phyloP scores from a whole-genome alignment of 2,329 filamentous ascomycete genomes.

The Fusarium equiseti region DNA sequence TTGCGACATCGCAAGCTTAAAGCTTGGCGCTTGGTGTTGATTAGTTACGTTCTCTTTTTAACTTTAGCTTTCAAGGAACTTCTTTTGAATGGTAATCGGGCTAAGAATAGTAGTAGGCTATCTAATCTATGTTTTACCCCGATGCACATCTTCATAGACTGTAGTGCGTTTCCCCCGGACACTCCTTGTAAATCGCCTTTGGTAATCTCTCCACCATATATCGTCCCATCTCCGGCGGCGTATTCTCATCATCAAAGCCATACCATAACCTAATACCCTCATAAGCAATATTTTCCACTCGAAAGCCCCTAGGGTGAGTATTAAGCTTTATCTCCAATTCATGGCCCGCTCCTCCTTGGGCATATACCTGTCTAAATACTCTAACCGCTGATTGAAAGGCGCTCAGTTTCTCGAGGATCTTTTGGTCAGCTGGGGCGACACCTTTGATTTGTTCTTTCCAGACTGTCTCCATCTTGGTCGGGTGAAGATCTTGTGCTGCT shows the following conservation, averaged over 20 bases:
- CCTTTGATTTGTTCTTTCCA: not conserved
- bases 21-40: too few relatives aligned
- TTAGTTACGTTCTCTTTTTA: too few relatives aligned
- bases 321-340: not conserved
- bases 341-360: accelerated
- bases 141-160: not conserved
- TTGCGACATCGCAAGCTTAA: not conserved
- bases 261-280: not conserved
- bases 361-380: accelerated
- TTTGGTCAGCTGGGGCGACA: not conserved
- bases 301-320: not conserved
- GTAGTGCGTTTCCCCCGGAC: not conserved
- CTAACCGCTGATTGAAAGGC: not conserved
- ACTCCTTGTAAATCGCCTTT: not conserved
- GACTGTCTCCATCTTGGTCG: not conserved
- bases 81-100: too few relatives aligned
- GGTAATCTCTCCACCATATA: not conserved
- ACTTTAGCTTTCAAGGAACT: too few relatives aligned
- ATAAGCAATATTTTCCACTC: not conserved
- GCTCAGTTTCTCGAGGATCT: not conserved
- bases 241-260: not conserved
- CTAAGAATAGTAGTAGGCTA: too few relatives aligned
- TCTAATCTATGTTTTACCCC: too few relatives aligned
- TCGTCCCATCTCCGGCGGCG: not conserved
- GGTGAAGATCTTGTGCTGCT: not conserved